Conservation (phyloP, 129 eudicot species). For the Scalesia atractyloides region DNA sequence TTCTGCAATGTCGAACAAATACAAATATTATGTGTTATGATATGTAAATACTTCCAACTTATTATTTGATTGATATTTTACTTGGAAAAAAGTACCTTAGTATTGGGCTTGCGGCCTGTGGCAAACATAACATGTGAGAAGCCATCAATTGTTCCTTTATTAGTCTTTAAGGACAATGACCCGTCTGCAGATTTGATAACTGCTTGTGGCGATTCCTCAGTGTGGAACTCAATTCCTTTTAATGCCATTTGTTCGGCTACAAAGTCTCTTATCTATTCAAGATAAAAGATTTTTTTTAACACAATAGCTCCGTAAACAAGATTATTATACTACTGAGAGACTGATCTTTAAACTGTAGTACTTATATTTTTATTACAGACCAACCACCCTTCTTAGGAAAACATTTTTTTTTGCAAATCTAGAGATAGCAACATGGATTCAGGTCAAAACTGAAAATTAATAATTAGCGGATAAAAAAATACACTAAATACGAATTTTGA, state of each 20-base stretch:
- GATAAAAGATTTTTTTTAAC: conserved; percentile 9
- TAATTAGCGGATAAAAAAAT: not conserved
- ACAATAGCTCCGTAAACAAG: not conserved
- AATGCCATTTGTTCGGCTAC: conserved; percentile 89
- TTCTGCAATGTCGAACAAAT: conserved; percentile 53
- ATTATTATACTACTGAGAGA: conserved; percentile 1
- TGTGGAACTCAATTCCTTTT: conserved; percentile 91
- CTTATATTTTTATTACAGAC: conserved; percentile 6
- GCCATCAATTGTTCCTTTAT: conserved; percentile 88
- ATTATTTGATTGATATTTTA: not conserved
- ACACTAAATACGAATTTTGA: not conserved
- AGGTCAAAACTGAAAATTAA: not conserved
- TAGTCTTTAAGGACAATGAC: conserved; percentile 77
- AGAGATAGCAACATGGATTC: not conserved
- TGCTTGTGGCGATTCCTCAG: conserved; percentile 95
- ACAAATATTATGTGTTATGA: not conserved
- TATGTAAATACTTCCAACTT: conserved; percentile 4
- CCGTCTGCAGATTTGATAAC: conserved; percentile 78
- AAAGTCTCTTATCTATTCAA: conserved; percentile 82
- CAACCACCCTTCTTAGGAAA: not conserved
- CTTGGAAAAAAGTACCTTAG: conserved; percentile 49
- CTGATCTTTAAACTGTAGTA: conserved; percentile 3
- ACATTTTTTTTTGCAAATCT: not conserved
- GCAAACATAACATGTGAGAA: conserved; percentile 99
- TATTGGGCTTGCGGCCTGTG: conserved; percentile 93